A percentile compares a stretch with the other conserved stretches of the same genome.
Evolutionary conservation across 208 protist genomes (phyloP).

Genomic region (Spironucleus salmonicida): DNA sequence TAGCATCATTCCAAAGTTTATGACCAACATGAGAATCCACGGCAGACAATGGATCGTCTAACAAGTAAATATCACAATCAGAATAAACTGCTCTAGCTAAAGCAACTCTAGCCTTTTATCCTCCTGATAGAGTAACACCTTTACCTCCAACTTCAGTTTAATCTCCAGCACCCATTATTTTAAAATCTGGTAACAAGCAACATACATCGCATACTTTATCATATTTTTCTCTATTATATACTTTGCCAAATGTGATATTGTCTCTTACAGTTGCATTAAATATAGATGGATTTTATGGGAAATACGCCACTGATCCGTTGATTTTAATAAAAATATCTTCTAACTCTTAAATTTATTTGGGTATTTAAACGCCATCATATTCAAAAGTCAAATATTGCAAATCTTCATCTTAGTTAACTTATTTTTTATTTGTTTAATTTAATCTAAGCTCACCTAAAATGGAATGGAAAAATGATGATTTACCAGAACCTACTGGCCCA

Average conservation of each 20-base stretch:
- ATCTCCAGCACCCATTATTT: slow-evolving; percentile 30
- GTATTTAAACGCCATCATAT: not conserved
- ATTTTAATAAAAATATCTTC: not conserved
- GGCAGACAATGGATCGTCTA: slow-evolving; percentile 49
- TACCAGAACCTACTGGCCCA: slow-evolving; percentile 46
- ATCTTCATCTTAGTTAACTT: not conserved
- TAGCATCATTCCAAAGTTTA: slow-evolving; percentile 33
- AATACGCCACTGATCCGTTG: slow-evolving; percentile 30
- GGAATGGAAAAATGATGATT: slow-evolving; percentile 38
- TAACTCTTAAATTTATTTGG: not conserved
- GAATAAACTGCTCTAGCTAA: slow-evolving; percentile 54
- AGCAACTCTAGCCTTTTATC: slow-evolving; percentile 55
- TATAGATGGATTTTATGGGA: slow-evolving; percentile 37
- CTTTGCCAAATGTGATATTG: slow-evolving; percentile 45
- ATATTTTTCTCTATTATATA: slow-evolving; percentile 36
- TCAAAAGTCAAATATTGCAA: not conserved
- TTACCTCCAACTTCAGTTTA: slow-evolving; percentile 56
- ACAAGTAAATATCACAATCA: not conserved
- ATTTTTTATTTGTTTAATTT: not conserved
- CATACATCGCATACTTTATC: slow-evolving; percentile 31
- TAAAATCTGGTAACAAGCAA: slow-evolving; percentile 35
- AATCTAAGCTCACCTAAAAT: slow-evolving; percentile 41
- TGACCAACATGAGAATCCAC: slow-evolving; percentile 45
- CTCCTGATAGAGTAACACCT: slow-evolving; percentile 62
- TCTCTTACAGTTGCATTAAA: slow-evolving; percentile 40